Base-by-base conservation (phyloP, 805 yeast genomes). In the Wickerhamiella siamensis region DNA sequence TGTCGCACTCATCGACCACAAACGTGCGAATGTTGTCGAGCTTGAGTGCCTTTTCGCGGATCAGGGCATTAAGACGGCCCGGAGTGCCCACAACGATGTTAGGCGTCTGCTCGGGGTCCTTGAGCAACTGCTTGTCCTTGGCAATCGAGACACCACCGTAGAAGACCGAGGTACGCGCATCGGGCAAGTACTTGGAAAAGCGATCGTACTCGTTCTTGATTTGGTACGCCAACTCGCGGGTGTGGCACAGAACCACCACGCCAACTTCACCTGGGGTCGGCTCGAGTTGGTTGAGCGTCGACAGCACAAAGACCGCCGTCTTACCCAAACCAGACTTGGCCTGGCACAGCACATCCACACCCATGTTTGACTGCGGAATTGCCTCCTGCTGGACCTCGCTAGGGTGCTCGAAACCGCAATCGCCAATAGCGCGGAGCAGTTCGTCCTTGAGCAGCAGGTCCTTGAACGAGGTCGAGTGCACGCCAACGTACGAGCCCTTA, bases 281-380 rank as follows among this genome's bases (percentile, higher is more conserved):
- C 59, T 91, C 97, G 58, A 88, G 72, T 69, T 88, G 96, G 67
- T 88, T 97, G 60, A 88, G 73, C 48, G 98, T 88, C 20, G 95
- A 83, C 57, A 88, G 72, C 46, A 88, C 97, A 56, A 88, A 88
- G 43, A 88, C 97, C 36, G 98, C 98, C 46, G 98, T 88, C 65
- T 88, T 88, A 78, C 98, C 98, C 54, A 91, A 73, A 81, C 98
- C 98, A 37, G 98, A 91, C 71, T 91, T 88, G 65, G 98, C 98
- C 72, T 88, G 98, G 70, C 98, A 91, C 53, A 88, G 69, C 45
- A 88, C 97, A 61, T 88, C 98, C 48, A 95, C 88, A 60, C 97
- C 98, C 55, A 88, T 80, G 59, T 88, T 84, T 43, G 96, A 83
- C 69, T 91, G 97, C 42, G 98, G 98, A 58, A 88, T 91, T 66